Conservation (phyloP, 129 eudicot genomes). For the Centaurea solstitialis region DNA sequence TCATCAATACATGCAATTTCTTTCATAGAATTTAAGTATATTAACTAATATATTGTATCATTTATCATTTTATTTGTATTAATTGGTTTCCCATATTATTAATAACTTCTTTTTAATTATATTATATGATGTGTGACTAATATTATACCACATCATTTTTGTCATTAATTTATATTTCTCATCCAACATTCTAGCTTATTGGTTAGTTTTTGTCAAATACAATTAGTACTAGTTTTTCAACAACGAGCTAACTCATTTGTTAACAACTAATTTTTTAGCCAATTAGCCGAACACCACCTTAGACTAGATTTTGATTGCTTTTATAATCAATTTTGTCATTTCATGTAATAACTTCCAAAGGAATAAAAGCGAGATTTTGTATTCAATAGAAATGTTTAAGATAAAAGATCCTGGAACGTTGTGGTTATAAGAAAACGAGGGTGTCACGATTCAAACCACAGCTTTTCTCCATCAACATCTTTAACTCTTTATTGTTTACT, state of each 20-base stretch:
- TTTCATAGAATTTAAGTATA: no score
- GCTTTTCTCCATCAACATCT: neutral
- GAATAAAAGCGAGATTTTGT: neutral
- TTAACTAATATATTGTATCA: no score
- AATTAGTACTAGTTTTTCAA: neutral
- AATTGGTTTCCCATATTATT: no score
- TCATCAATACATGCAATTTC: no score
- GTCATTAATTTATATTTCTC: neutral
- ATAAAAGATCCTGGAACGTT: neutral
- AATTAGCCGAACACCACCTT: neutral
- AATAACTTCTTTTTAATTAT: no score
- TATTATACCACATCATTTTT: neutral
- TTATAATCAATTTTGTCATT: neutral
- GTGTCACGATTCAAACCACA: constrained; percentile 1
- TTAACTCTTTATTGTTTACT: neutral
- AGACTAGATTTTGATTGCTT: neutral
- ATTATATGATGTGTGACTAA: neutral
- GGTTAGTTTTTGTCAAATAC: no score
- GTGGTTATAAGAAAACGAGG: neutral
- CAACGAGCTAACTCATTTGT: neutral
- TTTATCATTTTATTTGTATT: no score
- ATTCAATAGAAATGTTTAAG: neutral
- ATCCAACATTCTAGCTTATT: no score
- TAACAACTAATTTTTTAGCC: neutral
- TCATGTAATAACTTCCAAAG: neutral